Base-by-base conservation (phyloP, 805 yeast species). In the Cyberlindnera maclurae region DNA sequence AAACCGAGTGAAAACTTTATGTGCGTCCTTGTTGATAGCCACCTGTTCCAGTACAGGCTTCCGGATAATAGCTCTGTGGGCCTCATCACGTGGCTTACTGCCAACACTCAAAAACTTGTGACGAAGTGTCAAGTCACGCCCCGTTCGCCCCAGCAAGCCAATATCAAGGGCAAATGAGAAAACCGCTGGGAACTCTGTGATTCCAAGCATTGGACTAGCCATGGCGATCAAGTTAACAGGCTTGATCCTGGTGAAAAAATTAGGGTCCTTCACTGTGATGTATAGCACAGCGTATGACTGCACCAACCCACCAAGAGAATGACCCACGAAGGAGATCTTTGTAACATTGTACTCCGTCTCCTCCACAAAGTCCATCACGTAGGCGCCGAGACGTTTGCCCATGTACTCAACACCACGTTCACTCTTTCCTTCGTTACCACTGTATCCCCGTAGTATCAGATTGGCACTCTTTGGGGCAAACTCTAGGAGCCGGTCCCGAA, bases 141-240 rank as follows among this genome's bases (percentile, higher is more conserved):
- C 98, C 0, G 97, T 84, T 45, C 76, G 74, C 4, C 98, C 98
- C n/a, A 88, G 79, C 16, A 88, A 69, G 0, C 98, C 98, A 27
- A 89, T 71, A 63, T 81, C 86, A 11, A 93, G 65, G 0, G 93
- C 95, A 35, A 88, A 55, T 42, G 88, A 85, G 12, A 90, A 83
- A 55, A 83, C 86, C 3, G 76, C 73, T 0, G 97, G 96, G 55
- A 86, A 85, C 46, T 93, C 98, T 42, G 83, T 78, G 3, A 93
- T 79, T 0, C 98, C 98, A 12, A 93, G 64, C 52, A 87, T 68
- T 0, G 98, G 98, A 4, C 94, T 74, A 0, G 98, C 97, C 49
- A 93, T 49, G 0, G 93, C 70, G 26, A 93, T 70, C 51, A 88
- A 86, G 57, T 87, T 84, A 15, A 79, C 70, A 0, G 97, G 96